These are phyloP conservation scores for Paraphaeosphaeria minitans DNA, from an alignment of 2,329 filamentous ascomycete species.

Conservation along the genomic window DNA sequence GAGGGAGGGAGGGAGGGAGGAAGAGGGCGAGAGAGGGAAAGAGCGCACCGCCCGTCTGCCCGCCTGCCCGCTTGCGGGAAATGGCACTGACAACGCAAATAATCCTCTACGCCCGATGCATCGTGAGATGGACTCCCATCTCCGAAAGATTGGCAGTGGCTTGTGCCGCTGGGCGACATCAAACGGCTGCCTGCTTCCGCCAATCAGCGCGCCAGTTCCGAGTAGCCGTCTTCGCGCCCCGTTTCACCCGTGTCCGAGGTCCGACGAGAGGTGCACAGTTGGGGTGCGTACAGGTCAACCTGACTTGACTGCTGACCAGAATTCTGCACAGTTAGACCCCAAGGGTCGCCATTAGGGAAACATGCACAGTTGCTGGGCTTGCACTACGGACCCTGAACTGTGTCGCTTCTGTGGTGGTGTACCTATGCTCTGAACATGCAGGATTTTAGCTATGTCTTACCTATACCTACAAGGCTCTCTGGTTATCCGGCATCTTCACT, in stretches of 20 bases:
- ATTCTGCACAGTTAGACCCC: slow-evolving; percentile 1
- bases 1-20: neutral
- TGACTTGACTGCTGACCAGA: too few relatives aligned
- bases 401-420: too few relatives aligned
- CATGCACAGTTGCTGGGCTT: too few relatives aligned
- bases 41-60: neutral
- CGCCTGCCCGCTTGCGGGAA: too few relatives aligned
- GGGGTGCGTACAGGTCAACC: too few relatives aligned
- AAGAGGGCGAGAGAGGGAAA: neutral
- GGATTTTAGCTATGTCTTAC: too few relatives aligned
- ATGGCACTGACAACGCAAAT: neutral
- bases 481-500: too few relatives aligned
- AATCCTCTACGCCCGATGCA: neutral
- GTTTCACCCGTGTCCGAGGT: neutral
- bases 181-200: neutral
- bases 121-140: neutral
- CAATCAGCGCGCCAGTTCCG: neutral
- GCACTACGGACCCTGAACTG: too few relatives aligned
- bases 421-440: too few relatives aligned
- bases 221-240: neutral
- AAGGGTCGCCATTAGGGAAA: neutral
- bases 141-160: slow-evolving; percentile 3
- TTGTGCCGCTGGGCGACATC: neutral
- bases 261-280: neutral
- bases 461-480: too few relatives aligned